Percentiles rank a stretch among this genome's conserved stretches.
Evolutionary conservation across 371 early-diverging fungal species (phyloP).

Genomic region (Apophysomyces elegans): DNA sequence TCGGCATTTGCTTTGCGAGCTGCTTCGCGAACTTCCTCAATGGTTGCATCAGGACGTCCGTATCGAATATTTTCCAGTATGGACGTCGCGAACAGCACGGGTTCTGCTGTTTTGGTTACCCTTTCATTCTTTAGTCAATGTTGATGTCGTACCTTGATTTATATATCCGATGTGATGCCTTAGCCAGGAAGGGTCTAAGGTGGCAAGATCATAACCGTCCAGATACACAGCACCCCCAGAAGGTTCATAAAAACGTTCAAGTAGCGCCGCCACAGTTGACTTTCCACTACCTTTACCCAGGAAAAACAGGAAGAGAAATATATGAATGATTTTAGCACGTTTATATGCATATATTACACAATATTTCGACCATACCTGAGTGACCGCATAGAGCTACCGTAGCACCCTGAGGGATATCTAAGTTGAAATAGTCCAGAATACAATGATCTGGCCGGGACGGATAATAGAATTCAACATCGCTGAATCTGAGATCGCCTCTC

Average conservation of each 20-base stretch:
- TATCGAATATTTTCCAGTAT: conserved; percentile 80
- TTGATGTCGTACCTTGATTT: conserved; percentile 56
- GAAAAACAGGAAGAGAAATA: no score
- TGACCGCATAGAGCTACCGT: conserved; percentile 72
- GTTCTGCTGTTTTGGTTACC: conserved; percentile 37
- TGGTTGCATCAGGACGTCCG: conserved; percentile 57
- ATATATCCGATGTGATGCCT: conserved; percentile 72
- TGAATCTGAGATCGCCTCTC: conserved; percentile 63
- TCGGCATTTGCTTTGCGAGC: conserved; percentile 75
- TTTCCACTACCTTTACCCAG: conserved; percentile 54
- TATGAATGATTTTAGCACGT: background rate
- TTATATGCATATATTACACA: background rate
- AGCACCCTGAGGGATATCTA: conserved; percentile 65
- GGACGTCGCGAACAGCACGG: conserved; percentile 73
- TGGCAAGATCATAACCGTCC: conserved; percentile 58
- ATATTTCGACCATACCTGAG: conserved; percentile 52
- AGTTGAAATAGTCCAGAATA: conserved; percentile 63
- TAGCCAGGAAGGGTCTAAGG: conserved; percentile 62
- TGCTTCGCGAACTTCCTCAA: conserved; percentile 66
- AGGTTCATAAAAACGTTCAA: conserved; percentile 76
- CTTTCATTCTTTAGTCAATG: background rate
- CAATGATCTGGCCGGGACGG: conserved; percentile 65
- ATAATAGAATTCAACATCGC: conserved; percentile 69
- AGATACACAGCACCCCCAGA: conserved; percentile 55
- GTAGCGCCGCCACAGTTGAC: conserved; percentile 68